Evolutionary conservation across 192 early-diverging fungal species (phyloP).

Genomic region (Coemansia sp.): DNA sequence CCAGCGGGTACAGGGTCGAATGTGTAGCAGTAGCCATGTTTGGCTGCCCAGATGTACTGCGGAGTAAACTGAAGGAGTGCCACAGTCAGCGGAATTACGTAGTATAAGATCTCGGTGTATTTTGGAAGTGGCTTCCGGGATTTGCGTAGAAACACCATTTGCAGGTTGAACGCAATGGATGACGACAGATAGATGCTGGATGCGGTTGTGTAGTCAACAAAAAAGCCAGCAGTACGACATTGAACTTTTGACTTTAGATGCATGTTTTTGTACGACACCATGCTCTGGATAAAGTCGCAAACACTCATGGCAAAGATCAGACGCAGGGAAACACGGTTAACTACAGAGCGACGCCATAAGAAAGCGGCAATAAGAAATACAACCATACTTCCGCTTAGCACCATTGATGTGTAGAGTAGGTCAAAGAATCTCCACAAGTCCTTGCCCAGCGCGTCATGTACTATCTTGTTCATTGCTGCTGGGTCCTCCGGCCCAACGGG

Average conservation of each 20-base stretch:
- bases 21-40: conserved; percentile 14
- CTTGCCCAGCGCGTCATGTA: not conserved
- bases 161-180: conserved; percentile 36
- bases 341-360: conserved; percentile 27
- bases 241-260: not conserved
- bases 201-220: conserved; percentile 16
- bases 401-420: not conserved
- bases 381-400: conserved; percentile 16
- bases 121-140: conserved; percentile 14
- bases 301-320: conserved; percentile 27
- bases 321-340: conserved; percentile 31
- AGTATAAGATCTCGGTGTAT: conserved; percentile 39
- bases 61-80: conserved; percentile 14
- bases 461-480: not conserved
- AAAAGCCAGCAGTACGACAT: conserved; percentile 12
- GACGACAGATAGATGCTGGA: conserved; percentile 34
- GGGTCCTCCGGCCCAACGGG: conserved; percentile 4
- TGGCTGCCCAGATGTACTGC: conserved; percentile 13
- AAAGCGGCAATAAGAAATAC: conserved; percentile 19
- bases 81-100: conserved; percentile 14
- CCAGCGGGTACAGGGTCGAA: conserved; percentile 12
- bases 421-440: not conserved
- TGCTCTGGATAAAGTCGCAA: conserved; percentile 23
- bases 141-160: conserved; percentile 27
- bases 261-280: conserved; percentile 4